A percentile compares a stretch with the other conserved stretches of the same genome.
Evolutionary conservation across 805 yeast genomes (phyloP).

Genomic region (Starmerella etchellsii): DNA sequence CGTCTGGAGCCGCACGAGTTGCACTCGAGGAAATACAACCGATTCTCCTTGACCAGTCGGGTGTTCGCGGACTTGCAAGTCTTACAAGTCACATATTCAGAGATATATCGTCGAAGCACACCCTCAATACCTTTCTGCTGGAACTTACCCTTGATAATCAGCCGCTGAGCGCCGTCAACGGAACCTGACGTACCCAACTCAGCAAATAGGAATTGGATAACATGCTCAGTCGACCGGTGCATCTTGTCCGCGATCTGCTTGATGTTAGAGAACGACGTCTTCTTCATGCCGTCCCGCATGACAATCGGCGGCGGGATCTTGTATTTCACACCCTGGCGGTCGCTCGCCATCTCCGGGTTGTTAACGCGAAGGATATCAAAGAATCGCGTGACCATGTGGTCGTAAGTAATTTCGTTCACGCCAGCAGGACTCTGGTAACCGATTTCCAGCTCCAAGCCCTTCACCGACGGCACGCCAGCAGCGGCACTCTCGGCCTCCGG

Average conservation of each 20-base stretch:
- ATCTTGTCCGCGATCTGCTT: slow-evolving; percentile 87
- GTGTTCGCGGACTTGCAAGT: slow-evolving; percentile 98
- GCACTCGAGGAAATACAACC: slow-evolving; percentile 95
- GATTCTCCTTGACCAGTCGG: slow-evolving; percentile 88
- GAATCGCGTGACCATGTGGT: slow-evolving; percentile 67
- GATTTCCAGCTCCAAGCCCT: slow-evolving; percentile 13
- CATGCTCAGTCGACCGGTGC: slow-evolving; percentile 94
- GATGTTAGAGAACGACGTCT: slow-evolving; percentile 90
- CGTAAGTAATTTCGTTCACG: slow-evolving; percentile 43
- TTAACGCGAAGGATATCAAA: slow-evolving; percentile 75
- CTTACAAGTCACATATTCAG: slow-evolving; percentile 96
- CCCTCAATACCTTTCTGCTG: slow-evolving; percentile 96
- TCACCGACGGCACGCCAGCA: slow-evolving; percentile 18
- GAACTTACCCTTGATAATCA: slow-evolving; percentile 95
- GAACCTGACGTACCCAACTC: slow-evolving; percentile 99
- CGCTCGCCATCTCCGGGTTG: slow-evolving; percentile 98
- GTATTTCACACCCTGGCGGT: slow-evolving; percentile 79
- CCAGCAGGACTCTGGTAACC: slow-evolving; percentile 15
- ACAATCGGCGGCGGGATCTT: slow-evolving; percentile 96
- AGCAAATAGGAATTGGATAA: slow-evolving; percentile 91
- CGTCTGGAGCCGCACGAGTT: slow-evolving; percentile 96
- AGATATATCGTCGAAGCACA: slow-evolving; percentile 87
- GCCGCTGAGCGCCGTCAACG: slow-evolving; percentile 93
- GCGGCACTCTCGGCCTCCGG: slow-evolving; percentile 14
- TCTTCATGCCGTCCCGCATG: slow-evolving; percentile 93